Evolutionary conservation across 2,329 filamentous ascomycete species (phyloP), one percentile per base, ranked within the genome.

Genomic region (Dactylellina drechsleri): DNA sequence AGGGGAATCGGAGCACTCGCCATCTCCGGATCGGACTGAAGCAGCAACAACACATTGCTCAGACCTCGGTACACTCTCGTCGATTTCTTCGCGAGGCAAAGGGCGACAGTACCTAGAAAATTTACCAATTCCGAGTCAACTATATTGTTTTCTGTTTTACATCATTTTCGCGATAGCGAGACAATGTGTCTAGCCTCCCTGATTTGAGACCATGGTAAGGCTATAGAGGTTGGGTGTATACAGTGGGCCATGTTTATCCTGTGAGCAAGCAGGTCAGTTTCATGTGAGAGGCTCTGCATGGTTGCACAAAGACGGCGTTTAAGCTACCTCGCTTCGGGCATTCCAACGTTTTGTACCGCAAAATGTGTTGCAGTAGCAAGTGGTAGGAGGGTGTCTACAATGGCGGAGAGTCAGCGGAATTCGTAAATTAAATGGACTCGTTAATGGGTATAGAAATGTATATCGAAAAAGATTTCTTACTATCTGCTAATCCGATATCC

Each of bases 311-410:
- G 47, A 36, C 31, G 61, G 61, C 61, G 61, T 66, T 43, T 54
- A 61, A 61, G 41, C 79, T 98, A 98, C 7, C 93, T 87, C 16
- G 93, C 94, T 83, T 99, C 95, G 0, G 95, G 95, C 87, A 98
- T 91, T 26, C 95, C 95, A 61, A 99, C 91, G 82, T 95, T 94
- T 82, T 98, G 92, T 0, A 92, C 90, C 0, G 95, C 94, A 0
- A 90, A 90, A 82, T 96, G 96, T 1, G 93, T 87, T 0, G 92
- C 90, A 0, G 92, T 96, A 0, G 94, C 94, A 0, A 99, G 87
- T 0, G 90, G 86, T 0, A 99, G 86, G 82, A 98, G 87, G 7
- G 86, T 87, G 82, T 91, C 65, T 76, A 59, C 18, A 8, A 18
- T 23, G 23, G 23, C 4, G 43, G 3, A 18, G 47, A 26, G 18